Evolutionary conservation across 2,329 filamentous ascomycete genomes (phyloP), one percentile per base, ranked within the genome.

Genomic region (Aspergillus carbonarius): DNA sequence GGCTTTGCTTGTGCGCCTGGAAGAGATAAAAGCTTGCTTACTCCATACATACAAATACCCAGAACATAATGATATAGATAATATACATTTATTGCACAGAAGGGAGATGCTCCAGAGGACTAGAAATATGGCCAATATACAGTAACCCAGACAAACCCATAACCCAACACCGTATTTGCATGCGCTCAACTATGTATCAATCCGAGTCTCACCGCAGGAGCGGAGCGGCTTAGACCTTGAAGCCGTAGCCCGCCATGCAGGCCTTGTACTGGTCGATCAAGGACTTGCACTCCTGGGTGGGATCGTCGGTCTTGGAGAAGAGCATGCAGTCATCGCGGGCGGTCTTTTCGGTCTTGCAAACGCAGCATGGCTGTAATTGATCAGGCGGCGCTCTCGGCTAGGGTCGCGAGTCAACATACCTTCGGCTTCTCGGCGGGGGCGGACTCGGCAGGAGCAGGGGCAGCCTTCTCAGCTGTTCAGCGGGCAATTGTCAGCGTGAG

Each of bases 261-360:
- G 79, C 86, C 79, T 87, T 88, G 81, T 99, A 99, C 73, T 91
- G 87, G 27, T 91, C 86, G 63, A 99, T 90, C 62, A 91, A 84
- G 52, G 88, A 84, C 76, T 88, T 84, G 83, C 95, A 99, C 70
- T 96, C 92, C 69, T 91, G 85, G 10, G 70, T 65, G 39, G 95
- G 91, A 72, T 97, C 89, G 71, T 88, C 83, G 61, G 90, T 84
- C 63, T 86, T 92, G 57, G 92, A 96, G 81, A 98, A 97, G 57
- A 99, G 90, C 93, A 99, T 98, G 83, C 95, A 99, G 79, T 99
- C 93, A 80, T 99, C 95, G 63, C 95, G 91, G 68, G 85, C 85
- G 39, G 91, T 83, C 78, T 99, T 99, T 77, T 99, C 92, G 46
- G 95, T 87, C 74, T 93, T 97, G 86, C 95, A 99, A 30, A 98